Evolutionary conservation across 495 filamentous ascomycete species (phyloP).

Genomic region (Chaetomium fimeti): DNA sequence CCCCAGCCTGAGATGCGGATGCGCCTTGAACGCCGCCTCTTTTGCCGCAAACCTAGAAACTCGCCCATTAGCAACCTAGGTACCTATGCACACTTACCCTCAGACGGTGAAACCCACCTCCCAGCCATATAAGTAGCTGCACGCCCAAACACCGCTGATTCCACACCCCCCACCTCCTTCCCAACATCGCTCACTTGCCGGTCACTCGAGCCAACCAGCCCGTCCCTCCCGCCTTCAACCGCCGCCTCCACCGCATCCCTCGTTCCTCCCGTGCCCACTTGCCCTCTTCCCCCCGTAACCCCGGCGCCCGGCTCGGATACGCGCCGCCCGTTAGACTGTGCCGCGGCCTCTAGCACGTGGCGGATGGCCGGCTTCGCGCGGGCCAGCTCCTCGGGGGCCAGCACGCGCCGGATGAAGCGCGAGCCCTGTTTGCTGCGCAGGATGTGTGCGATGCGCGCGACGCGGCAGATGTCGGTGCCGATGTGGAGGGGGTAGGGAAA

Average conservation of each 20-base stretch:
- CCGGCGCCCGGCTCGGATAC: not conserved
- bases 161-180: not conserved
- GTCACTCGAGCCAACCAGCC: not conserved
- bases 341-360: not conserved
- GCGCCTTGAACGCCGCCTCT: constrained; percentile 64
- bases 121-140: constrained; percentile 48
- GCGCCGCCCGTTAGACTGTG: not conserved
- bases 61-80: not conserved
- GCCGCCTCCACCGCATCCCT: not conserved
- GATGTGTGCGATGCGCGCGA: constrained; percentile 45
- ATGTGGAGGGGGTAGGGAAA: constrained; percentile 51
- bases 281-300: not conserved
- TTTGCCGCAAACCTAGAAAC: constrained; percentile 58
- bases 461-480: constrained; percentile 58
- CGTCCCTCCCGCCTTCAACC: not conserved
- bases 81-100: not conserved
- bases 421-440: constrained; percentile 15
- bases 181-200: not conserved
- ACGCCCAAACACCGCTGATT: not conserved
- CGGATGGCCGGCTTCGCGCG: constrained; percentile 11
- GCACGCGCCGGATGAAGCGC: constrained; percentile 44
- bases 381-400: constrained; percentile 40
- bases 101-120: constrained; percentile 36
- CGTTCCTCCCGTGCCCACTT: not conserved
- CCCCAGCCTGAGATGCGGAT: constrained; percentile 41